Evolutionary conservation across 1,284 basidiomycete species (phyloP).

Genomic region (Amylostereum areolatum): DNA sequence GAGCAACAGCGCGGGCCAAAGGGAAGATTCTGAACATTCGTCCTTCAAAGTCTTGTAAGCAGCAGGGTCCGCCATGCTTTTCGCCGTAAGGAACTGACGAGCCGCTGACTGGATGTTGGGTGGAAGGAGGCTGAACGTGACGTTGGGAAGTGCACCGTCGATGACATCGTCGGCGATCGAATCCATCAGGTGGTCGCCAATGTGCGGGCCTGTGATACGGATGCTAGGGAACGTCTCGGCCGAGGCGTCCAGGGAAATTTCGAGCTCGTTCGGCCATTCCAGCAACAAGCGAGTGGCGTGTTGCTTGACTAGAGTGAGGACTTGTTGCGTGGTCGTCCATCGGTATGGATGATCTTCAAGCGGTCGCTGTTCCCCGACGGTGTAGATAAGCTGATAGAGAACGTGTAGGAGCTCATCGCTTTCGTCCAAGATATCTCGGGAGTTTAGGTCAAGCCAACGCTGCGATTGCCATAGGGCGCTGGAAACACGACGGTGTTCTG

Average conservation of each 20-base stretch:
- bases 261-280: not conserved
- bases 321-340: constrained; percentile 37
- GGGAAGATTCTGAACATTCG: constrained; percentile 6
- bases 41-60: constrained; percentile 9
- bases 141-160: constrained; percentile 4
- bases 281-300: constrained; percentile 10
- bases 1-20: constrained; percentile 33
- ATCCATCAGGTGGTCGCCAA: not conserved
- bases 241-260: not conserved
- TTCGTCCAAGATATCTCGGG: constrained; percentile 46
- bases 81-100: constrained; percentile 8
- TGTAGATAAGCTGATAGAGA: constrained; percentile 45
- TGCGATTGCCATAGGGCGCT: constrained; percentile 19
- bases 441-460: constrained; percentile 27
- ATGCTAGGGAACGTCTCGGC: constrained; percentile 9
- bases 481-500: not conserved
- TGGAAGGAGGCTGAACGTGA: constrained; percentile 6
- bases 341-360: constrained; percentile 40
- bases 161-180: constrained; percentile 8
- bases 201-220: constrained; percentile 7
- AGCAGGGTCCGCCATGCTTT: not conserved
- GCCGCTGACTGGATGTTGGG: constrained; percentile 5
- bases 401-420: constrained; percentile 48
- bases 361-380: constrained; percentile 32
- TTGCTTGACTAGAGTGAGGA: constrained; percentile 24